Evolutionary conservation across 371 early-diverging fungal genomes (phyloP), one percentile per base, ranked within the genome.

Genomic region (Entomophthora muscae): DNA sequence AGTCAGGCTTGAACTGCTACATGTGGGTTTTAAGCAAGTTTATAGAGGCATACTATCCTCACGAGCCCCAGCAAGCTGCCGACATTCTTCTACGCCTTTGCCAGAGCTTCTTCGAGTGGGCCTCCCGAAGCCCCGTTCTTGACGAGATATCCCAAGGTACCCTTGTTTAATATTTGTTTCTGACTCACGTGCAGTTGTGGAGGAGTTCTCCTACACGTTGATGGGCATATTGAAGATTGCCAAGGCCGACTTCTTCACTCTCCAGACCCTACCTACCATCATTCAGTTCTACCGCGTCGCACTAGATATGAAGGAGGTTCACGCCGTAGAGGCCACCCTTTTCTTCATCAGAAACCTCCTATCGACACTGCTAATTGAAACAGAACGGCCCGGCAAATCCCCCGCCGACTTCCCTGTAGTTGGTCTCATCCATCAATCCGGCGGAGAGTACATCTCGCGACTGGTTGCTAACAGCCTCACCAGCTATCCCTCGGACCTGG

Each of bases 21-120:
- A 70, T 93, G 57, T 91, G 92, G 92, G 83, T 85, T 1, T 75
- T 81, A 5, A 66, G 70, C 29, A 73, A 79, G 53, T 68, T 75
- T 64, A 69, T 77, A 31, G 28, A 68, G 12, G 65, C 70, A 64
- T 27, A 28, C 26, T 17, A n/a, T 10, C 10, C 31, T 1, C 31
- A 23, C 13, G n/a, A 32, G 17, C 13, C 32, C 33, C n/a, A 61
- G 17, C 33, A 5, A 3, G n/a, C 24, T 5, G 31, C 42, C 22
- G 30, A 61, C 10, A 2, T 61, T 3, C n/a, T 61, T 3, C 17
- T 32, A 24, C 21, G 30, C 12, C 5, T 26, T 24, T 42, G 12
- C 10, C 13, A 17, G 22, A 2, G 2, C 3, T 32, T 42, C 26
- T 51, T 61, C 42, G 26, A 5, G 13, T 13, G 21, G 22, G 61